Conservation (phyloP, 169 alveolate species). For the Plasmodium relictum region DNA sequence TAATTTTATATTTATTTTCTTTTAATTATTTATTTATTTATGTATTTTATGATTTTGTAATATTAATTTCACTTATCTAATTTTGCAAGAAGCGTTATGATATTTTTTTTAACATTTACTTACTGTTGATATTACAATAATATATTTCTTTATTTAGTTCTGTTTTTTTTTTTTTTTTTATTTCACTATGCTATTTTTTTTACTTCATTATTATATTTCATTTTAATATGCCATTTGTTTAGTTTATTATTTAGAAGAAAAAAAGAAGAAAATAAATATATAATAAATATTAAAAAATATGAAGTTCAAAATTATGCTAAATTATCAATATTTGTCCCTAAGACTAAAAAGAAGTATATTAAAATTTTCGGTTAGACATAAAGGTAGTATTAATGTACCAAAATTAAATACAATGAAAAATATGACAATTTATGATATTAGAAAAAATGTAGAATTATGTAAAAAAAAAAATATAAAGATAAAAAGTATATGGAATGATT, state of each 20-base stretch:
- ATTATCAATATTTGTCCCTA: too few relatives aligned
- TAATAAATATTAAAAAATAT: too few relatives aligned
- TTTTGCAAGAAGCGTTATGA: too few relatives aligned
- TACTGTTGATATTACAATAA: not conserved
- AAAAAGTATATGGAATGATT: conserved; percentile 45
- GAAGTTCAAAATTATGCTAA: too few relatives aligned
- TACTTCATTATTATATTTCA: not conserved
- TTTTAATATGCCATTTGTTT: too few relatives aligned
- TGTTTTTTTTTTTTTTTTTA: not conserved
- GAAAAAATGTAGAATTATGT: conserved; percentile 34
- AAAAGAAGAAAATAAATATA: too few relatives aligned
- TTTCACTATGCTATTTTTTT: not conserved
- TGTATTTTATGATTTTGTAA: not conserved
- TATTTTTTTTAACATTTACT: too few relatives aligned
- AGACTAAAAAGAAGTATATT: too few relatives aligned
- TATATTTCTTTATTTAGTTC: not conserved
- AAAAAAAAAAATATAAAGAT: conserved; percentile 48
- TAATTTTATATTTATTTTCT: not conserved
- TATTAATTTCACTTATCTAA: too few relatives aligned
- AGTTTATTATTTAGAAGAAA: too few relatives aligned
- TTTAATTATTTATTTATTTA: not conserved
- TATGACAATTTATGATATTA: conserved; percentile 25
- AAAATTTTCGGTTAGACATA: too few relatives aligned
- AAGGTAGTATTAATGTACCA: conserved; percentile 2
- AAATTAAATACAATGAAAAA: conserved; percentile 38